Percentiles rank a stretch among this genome's conserved stretches.
These are phyloP conservation scores for Corymbia maculata DNA, from an alignment of 345 rosid species.

Conservation along the genomic window DNA sequence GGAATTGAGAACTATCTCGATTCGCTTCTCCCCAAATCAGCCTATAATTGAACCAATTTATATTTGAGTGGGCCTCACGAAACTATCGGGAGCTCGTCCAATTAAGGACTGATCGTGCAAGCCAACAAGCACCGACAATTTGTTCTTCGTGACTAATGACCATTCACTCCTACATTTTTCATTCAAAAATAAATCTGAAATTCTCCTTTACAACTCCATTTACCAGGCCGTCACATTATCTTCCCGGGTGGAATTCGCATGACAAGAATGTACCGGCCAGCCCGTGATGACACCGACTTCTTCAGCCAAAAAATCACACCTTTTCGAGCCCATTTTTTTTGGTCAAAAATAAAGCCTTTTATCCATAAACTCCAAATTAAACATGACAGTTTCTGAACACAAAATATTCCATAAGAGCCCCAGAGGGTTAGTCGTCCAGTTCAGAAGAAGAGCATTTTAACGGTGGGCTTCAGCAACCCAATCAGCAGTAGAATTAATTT, in stretches of 20 bases:
- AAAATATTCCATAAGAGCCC: too few species aligned
- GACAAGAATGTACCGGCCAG: not conserved
- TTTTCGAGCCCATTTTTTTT: not conserved
- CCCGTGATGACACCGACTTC: not conserved
- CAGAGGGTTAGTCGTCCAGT: too few species aligned
- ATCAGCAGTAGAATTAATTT: too few species aligned
- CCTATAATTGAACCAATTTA: not conserved
- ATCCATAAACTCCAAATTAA: too few species aligned
- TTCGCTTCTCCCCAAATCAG: not conserved
- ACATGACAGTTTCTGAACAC: too few species aligned
- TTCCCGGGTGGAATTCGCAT: not conserved
- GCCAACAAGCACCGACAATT: not conserved
- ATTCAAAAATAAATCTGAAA: not conserved
- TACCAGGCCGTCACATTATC: not conserved
- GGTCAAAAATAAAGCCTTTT: too few species aligned
- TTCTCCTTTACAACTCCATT: not conserved
- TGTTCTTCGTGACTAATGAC: not conserved
- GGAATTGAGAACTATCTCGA: not conserved
- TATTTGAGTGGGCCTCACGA: not conserved
- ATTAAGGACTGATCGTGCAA: not conserved
- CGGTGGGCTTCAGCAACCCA: too few species aligned
- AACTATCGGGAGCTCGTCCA: not conserved
- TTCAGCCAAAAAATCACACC: not conserved
- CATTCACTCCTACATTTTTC: not conserved
- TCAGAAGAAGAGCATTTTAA: too few species aligned